phyloP scores from a whole-genome alignment of 345 rosid genomes.

The Eucalyptus camaldulensis region DNA sequence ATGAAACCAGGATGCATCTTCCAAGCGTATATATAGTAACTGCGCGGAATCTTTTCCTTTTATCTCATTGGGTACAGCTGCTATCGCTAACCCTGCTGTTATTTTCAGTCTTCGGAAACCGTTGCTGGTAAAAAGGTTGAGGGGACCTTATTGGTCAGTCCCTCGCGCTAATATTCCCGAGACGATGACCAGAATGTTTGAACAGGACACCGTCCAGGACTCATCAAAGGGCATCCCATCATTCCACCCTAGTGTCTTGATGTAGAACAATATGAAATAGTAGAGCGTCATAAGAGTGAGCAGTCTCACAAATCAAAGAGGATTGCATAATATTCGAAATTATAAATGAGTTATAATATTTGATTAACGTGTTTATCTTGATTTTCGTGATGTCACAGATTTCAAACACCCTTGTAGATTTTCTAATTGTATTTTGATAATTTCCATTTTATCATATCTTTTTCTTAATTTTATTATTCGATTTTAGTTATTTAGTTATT shows the following conservation, averaged over 20 bases:
- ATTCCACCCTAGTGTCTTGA: not conserved
- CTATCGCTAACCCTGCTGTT: not conserved
- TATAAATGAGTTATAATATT: too few relatives aligned
- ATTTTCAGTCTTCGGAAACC: not conserved
- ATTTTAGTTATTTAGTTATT: too few relatives aligned
- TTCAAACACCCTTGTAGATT: fast-evolving
- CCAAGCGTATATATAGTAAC: not conserved
- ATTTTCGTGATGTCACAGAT: too few relatives aligned
- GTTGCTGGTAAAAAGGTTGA: not conserved
- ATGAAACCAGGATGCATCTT: not conserved
- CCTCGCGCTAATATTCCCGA: not conserved
- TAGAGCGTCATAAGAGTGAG: fast-evolving
- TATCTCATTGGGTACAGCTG: not conserved
- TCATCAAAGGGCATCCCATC: not conserved
- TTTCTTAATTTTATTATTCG: too few relatives aligned
- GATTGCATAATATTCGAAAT: fast-evolving
- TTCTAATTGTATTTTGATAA: too few relatives aligned
- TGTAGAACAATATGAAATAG: too few relatives aligned
- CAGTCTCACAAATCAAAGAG: too few relatives aligned
- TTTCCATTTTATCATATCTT: fast-evolving
- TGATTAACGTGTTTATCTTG: fast-evolving
- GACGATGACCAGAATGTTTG: not conserved
- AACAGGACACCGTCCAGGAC: not conserved
- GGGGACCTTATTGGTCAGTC: not conserved
- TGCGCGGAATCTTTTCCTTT: not conserved